Base-by-base conservation (phyloP, 2,329 filamentous ascomycete genomes). In the Epichloe scottii region DNA sequence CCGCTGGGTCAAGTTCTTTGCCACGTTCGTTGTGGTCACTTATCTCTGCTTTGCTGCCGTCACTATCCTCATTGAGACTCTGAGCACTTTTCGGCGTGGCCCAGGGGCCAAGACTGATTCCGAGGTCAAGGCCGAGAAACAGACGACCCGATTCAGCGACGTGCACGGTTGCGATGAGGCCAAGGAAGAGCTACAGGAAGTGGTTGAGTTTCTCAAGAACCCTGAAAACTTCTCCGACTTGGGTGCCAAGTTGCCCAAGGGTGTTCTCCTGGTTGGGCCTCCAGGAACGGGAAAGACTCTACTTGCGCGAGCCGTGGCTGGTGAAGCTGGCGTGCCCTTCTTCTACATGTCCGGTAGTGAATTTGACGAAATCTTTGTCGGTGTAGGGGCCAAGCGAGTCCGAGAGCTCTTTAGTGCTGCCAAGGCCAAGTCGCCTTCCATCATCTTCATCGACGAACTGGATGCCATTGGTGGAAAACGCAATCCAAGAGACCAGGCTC, bases 271-370 rank as follows among this genome's bases (percentile, higher is more conserved):
- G 23, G 89, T 95, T 62, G 93, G 93, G 0, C 93, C 93, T 63
- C 93, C 93, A 49, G 93, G 93, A 72, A 98, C 93, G 54, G 93
- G 93, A 71, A 98, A 98, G 72, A 98, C 93, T 12, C 79, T 98
- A 40, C 79, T 98, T 54, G 93, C 93, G 56, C 85, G 93, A 62
- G 94, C 93, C 51, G 93, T 98, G 54, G 93, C 93, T 46, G 93
- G 93, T 49, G 93, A 98, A 72, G 90, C 93, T 50, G 93, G 91
- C 51, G 93, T 98, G 17, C 93, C 93, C 1, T 98, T 98, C 77
- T 98, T 97, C 77, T 98, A 96, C 77, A 97, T 98, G 91, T 98
- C 93, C 63, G 93, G 93, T 48, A 95, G 89, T 53, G 93, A 98
- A 67, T 98, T 98, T 64, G 93, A 98, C 63, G 93, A 98, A 69